Evolutionary conservation across 306 rosid species (phyloP).

Genomic region (Cicer bijugum): DNA sequence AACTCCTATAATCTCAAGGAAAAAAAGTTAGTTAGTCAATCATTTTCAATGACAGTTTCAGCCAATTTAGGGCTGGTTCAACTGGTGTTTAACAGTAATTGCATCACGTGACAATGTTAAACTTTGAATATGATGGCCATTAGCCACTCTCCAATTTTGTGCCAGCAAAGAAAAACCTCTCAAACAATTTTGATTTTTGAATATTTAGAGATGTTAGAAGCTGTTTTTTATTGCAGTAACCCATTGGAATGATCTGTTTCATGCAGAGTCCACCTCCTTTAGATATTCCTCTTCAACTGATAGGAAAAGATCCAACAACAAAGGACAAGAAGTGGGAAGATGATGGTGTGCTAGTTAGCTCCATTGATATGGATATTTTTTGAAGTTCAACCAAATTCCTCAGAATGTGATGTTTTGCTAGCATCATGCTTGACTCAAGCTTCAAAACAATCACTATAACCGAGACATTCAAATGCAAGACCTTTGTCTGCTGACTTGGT

Average conservation of each 20-base stretch:
- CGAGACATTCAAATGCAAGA: conserved; percentile 28
- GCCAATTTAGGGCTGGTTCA: neutral
- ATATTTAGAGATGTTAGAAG: neutral
- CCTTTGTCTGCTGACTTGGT: conserved; percentile 19
- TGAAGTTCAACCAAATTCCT: conserved; percentile 49
- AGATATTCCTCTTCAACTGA: conserved; percentile 65
- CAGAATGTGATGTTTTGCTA: neutral
- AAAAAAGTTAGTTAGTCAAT: too few species aligned
- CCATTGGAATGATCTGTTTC: conserved; percentile 32
- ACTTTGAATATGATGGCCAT: too few species aligned
- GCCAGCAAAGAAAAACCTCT: too few species aligned
- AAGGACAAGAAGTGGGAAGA: conserved; percentile 82
- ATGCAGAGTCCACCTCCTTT: conserved; percentile 83
- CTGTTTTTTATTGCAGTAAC: conserved; percentile 12
- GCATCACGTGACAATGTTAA: too few species aligned
- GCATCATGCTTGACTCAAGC: conserved; percentile 29
- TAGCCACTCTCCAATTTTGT: too few species aligned
- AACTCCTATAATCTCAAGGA: too few species aligned
- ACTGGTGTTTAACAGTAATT: neutral
- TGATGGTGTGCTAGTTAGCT: conserved; percentile 71
- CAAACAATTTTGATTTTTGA: neutral
- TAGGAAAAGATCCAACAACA: conserved; percentile 56
- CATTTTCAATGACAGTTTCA: too few species aligned
- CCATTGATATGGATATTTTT: conserved; percentile 72
- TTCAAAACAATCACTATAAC: conserved; percentile 11